Evolutionary conservation across 75 land plant genomes (phyloP).

Genomic region (Chamaecyparis obtusa): DNA sequence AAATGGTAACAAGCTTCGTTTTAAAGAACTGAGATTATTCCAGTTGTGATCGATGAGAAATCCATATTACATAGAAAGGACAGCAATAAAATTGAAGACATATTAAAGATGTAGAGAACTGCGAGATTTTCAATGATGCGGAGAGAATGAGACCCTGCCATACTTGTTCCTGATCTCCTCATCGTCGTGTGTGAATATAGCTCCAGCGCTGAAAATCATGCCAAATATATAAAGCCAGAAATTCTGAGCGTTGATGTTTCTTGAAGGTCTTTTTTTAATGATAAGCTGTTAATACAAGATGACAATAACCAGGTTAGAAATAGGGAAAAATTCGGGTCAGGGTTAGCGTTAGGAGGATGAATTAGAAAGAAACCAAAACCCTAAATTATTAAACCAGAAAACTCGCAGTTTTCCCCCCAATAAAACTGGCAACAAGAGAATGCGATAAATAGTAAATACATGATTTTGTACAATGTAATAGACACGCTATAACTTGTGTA

Average conservation of each 20-base stretch:
- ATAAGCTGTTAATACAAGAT: conserved; percentile 47
- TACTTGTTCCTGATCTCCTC: conserved; percentile 70
- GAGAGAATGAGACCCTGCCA: not conserved
- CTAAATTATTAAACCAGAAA: not conserved
- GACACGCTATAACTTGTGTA: not conserved
- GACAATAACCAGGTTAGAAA: no score
- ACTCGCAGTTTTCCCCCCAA: not conserved
- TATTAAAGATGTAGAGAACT: not conserved
- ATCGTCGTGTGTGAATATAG: conserved; percentile 75
- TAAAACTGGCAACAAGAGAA: no score
- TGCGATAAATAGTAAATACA: no score
- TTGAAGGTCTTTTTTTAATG: conserved; percentile 76
- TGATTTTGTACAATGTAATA: no score
- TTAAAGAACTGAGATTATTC: not conserved
- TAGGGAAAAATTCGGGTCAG: no score
- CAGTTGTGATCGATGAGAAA: not conserved
- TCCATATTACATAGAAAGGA: not conserved
- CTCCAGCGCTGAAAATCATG: conserved; percentile 68
- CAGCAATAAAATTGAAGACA: not conserved
- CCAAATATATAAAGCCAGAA: conserved; percentile 93
- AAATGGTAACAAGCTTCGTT: not conserved
- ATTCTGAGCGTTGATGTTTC: conserved; percentile 92
- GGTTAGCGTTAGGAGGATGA: no score
- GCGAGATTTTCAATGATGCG: not conserved
- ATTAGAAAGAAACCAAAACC: no score